Evolutionary conservation across 768 basidiomycete species (phyloP).

Genomic region (Lentinula lateritia): DNA sequence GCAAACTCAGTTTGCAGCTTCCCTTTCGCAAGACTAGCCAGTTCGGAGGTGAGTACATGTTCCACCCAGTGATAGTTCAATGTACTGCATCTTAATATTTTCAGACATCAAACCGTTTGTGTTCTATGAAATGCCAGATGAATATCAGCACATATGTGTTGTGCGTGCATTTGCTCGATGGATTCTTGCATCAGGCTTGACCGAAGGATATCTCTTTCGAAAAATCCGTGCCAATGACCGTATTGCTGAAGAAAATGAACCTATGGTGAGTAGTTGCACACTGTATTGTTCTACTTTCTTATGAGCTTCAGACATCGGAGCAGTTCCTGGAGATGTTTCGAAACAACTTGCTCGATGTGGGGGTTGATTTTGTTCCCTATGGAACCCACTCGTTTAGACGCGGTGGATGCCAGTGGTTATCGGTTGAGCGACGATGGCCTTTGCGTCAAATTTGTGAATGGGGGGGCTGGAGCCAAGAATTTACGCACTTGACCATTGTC

Average conservation of each 20-base stretch:
- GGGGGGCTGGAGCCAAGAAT: no score
- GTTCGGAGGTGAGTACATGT: no score
- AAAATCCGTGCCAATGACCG: conserved; percentile 7
- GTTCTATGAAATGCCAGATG: conserved; percentile 2
- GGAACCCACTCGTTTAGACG: no score
- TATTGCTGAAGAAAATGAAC: neutral
- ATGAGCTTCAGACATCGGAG: conserved; percentile 12
- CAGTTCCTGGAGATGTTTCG: conserved; percentile 19
- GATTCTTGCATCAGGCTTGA: conserved; percentile 3
- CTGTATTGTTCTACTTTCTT: no score
- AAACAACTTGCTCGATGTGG: conserved; percentile 22
- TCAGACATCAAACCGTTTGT: conserved; percentile 11
- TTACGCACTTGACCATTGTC: no score
- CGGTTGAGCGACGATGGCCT: no score
- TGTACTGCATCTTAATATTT: no score
- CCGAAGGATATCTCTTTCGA: conserved; percentile 10
- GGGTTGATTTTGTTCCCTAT: conserved; percentile 13
- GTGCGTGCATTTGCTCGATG: conserved; percentile 12
- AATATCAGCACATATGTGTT: conserved; percentile 12
- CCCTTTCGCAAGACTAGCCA: neutral
- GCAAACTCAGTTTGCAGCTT: no score
- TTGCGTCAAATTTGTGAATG: no score
- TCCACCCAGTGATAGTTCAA: no score
- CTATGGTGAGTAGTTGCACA: no score
- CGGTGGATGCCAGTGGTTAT: no score